A percentile compares a stretch with the other conserved stretches of the same genome.
Evolutionary conservation across 2,329 filamentous ascomycete genomes (phyloP).

Genomic region (Ceratocystis ficicola): DNA sequence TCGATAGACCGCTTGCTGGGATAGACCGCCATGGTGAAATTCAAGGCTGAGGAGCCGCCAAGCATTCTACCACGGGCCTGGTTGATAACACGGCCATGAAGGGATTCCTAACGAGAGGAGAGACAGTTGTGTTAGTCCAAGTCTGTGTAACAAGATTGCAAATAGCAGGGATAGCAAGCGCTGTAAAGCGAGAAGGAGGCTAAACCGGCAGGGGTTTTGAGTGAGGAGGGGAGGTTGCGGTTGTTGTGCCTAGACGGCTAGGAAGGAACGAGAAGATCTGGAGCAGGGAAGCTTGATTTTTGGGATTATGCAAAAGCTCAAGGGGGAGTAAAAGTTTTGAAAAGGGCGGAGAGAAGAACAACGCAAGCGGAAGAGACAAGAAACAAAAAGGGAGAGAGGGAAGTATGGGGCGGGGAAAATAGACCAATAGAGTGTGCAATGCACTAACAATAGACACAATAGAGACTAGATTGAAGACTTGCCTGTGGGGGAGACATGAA

Average conservation of each 20-base stretch:
- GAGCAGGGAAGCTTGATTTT: background rate
- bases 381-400: slow-evolving; percentile 11
- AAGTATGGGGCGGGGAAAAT: background rate
- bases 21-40: slow-evolving; percentile 41
- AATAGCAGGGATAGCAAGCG: background rate
- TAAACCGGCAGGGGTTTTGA: background rate
- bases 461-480: background rate
- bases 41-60: slow-evolving; percentile 45
- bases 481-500: slow-evolving; percentile 20
- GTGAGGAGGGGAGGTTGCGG: background rate
- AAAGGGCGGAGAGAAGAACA: background rate
- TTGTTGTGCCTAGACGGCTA: background rate
- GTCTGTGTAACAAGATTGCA: background rate
- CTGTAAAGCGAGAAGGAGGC: background rate
- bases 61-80: slow-evolving; percentile 43
- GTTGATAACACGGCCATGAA: slow-evolving; percentile 23
- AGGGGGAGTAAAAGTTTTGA: background rate
- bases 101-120: slow-evolving; percentile 12
- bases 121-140: slow-evolving; percentile 8
- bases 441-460: background rate
- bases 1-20: slow-evolving; percentile 20
- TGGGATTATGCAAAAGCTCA: background rate
- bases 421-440: background rate
- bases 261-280: background rate
- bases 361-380: slow-evolving; percentile 2